Evolutionary conservation across 495 filamentous ascomycete species (phyloP).

Genomic region (Aspergillus indologenus): DNA sequence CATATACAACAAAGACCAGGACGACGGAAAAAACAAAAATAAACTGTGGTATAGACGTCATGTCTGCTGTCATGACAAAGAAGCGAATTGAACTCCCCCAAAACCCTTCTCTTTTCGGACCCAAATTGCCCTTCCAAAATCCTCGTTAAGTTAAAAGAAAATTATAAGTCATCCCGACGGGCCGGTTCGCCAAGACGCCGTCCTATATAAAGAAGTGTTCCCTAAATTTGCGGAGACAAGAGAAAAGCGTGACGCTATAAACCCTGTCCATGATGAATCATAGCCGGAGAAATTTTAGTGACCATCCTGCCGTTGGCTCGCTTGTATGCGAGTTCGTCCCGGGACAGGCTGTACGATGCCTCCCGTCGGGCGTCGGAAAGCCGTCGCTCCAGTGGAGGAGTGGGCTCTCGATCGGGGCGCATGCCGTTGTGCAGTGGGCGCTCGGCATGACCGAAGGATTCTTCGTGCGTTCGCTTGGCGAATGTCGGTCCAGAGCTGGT

Average conservation of each 20-base stretch:
- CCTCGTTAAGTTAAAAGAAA: not conserved
- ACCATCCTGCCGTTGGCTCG: constrained; percentile 45
- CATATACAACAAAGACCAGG: constrained; percentile 23
- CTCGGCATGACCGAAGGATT: constrained; percentile 42
- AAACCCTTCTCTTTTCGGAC: not conserved
- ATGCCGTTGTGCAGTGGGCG: constrained; percentile 50
- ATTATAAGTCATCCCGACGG: not conserved
- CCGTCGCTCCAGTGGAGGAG: constrained; percentile 26
- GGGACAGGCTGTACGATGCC: constrained; percentile 29
- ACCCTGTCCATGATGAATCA: constrained; percentile 10
- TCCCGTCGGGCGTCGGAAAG: constrained; percentile 29
- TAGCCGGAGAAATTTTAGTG: constrained; percentile 29
- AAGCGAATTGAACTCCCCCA: not conserved
- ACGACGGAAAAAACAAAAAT: constrained; percentile 8
- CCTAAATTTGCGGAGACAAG: not conserved
- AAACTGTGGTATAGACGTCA: constrained; percentile 19
- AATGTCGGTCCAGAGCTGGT: constrained; percentile 22
- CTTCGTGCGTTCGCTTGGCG: constrained; percentile 40
- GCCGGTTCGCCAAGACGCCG: constrained; percentile 19
- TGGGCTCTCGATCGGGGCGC: constrained; percentile 43
- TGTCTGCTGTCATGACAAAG: constrained; percentile 17
- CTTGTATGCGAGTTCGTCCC: constrained; percentile 49
- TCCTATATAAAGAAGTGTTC: constrained; percentile 11
- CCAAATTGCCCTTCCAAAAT: not conserved
- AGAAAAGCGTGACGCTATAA: not conserved